A percentile compares a stretch with the other conserved stretches of the same genome.
Conservation (phyloP, 2,329 filamentous ascomycete species). For the Zelopaecilomyces penicillatus region DNA sequence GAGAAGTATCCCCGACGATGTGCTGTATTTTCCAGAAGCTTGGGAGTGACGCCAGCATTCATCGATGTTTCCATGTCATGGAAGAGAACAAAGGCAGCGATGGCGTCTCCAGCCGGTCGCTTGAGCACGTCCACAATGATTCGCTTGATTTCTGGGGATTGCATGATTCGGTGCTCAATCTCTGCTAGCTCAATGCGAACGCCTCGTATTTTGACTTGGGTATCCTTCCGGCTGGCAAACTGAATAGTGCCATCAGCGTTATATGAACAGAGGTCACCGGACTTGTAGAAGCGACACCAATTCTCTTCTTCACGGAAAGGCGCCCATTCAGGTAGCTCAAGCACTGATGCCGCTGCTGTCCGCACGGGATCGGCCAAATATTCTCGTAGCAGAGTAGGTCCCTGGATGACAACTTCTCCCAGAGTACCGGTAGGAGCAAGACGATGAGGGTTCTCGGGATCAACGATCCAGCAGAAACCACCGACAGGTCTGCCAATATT, state of each 20-base stretch:
- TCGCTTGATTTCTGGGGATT: not conserved
- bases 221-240: slow-evolving; percentile 4
- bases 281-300: slow-evolving; percentile 7
- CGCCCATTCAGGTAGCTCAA: slow-evolving; percentile 2
- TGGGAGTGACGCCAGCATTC: not conserved
- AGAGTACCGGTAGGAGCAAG: slow-evolving; percentile 14
- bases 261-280: slow-evolving; percentile 5
- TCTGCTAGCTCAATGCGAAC: slow-evolving; percentile 7
- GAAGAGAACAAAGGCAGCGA: slow-evolving; percentile 2
- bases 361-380: slow-evolving; percentile 14
- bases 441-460: slow-evolving; percentile 11
- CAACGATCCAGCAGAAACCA: slow-evolving; percentile 12
- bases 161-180: slow-evolving; percentile 3
- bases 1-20: not conserved
- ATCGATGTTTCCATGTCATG: slow-evolving; percentile 1
- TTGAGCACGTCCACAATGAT: not conserved
- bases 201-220: slow-evolving; percentile 7
- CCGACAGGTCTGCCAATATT: slow-evolving; percentile 2
- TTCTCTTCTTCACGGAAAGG: not conserved
- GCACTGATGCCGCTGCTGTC: slow-evolving; percentile 11
- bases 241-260: slow-evolving; percentile 1
- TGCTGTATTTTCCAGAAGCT: no score
- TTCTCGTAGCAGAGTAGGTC: slow-evolving; percentile 11
- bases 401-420: slow-evolving; percentile 17
- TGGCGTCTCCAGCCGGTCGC: not conserved